phyloP scores from a whole-genome alignment of 2,329 filamentous ascomycete genomes.

The Trichoderma afroharzianum region DNA sequence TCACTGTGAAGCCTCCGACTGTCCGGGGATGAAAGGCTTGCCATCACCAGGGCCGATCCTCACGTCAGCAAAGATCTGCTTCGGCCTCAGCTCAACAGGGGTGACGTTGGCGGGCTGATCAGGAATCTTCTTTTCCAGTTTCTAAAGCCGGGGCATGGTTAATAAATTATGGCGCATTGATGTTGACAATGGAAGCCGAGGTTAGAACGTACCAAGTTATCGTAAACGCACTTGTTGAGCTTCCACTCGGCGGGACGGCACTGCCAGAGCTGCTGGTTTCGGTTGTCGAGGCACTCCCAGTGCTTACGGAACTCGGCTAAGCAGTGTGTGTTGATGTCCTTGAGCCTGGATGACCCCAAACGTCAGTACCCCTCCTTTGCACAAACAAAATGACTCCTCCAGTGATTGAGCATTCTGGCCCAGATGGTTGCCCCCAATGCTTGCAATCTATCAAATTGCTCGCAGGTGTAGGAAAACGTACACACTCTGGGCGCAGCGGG shows the following conservation, averaged over 20 bases:
- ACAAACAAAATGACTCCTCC: not conserved
- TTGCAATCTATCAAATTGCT: not conserved
- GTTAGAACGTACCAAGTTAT: constrained; percentile 77
- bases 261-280: constrained; percentile 97
- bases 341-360: constrained; percentile 56
- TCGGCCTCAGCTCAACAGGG: constrained; percentile 69
- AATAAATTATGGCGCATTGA: not conserved
- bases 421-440: too few species aligned
- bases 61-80: constrained; percentile 59
- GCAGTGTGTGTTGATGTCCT: constrained; percentile 95
- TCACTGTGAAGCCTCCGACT: constrained; percentile 37
- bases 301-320: constrained; percentile 86
- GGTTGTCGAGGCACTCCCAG: constrained; percentile 94
- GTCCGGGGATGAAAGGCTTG: constrained; percentile 40
- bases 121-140: constrained; percentile 77
- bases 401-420: not conserved
- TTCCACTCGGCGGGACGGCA: constrained; percentile 84
- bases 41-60: constrained; percentile 41
- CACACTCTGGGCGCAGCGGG: constrained; percentile 94
- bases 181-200: not conserved
- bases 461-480: constrained; percentile 49
- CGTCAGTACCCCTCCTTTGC: constrained; percentile 2
- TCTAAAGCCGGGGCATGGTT: constrained; percentile 44
- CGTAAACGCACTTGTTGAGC: constrained; percentile 91
- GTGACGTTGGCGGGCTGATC: constrained; percentile 65